These are phyloP conservation scores for Arthromyces matolae DNA, from an alignment of 768 basidiomycete genomes.

Conservation along the genomic window DNA sequence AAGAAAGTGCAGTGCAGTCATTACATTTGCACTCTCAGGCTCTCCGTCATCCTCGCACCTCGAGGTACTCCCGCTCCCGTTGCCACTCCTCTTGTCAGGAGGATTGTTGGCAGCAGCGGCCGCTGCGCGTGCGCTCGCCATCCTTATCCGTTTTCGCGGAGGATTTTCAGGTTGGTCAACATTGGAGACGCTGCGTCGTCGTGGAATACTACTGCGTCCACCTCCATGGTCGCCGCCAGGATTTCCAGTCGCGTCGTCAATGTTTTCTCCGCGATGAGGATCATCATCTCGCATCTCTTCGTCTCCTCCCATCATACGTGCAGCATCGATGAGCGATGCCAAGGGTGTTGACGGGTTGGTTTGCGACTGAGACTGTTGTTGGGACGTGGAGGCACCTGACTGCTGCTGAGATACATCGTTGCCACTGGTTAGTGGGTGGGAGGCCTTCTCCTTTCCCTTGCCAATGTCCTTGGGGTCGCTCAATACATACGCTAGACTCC, in stretches of 20 bases:
- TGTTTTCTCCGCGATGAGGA: constrained; percentile 23
- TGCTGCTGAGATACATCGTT: constrained; percentile 15
- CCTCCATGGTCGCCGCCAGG: no score
- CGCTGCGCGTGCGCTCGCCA: constrained; percentile 12
- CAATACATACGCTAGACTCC: neutral
- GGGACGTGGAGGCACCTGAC: constrained; percentile 1
- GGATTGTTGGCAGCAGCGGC: constrained; percentile 2
- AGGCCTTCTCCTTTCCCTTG: constrained; percentile 4
- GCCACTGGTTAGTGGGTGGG: neutral
- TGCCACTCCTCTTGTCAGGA: constrained; percentile 4
- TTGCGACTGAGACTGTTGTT: constrained; percentile 12
- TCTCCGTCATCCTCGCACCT: no score
- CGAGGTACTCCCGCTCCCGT: constrained; percentile 14
- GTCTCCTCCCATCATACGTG: constrained; percentile 46
- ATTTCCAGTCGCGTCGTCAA: no score
- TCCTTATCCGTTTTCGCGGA: constrained; percentile 30
- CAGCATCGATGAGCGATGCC: constrained; percentile 56
- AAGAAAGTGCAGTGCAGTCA: constrained; percentile 65
- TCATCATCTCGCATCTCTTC: constrained; percentile 21
- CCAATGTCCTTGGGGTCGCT: constrained; percentile 22
- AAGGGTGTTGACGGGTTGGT: constrained; percentile 50
- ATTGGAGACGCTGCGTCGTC: constrained; percentile 19
- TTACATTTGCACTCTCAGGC: no score
- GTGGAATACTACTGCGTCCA: no score
- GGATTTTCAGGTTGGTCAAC: constrained; percentile 33